Base-by-base conservation (phyloP, 495 filamentous ascomycete species). In the Letharia lupina region DNA sequence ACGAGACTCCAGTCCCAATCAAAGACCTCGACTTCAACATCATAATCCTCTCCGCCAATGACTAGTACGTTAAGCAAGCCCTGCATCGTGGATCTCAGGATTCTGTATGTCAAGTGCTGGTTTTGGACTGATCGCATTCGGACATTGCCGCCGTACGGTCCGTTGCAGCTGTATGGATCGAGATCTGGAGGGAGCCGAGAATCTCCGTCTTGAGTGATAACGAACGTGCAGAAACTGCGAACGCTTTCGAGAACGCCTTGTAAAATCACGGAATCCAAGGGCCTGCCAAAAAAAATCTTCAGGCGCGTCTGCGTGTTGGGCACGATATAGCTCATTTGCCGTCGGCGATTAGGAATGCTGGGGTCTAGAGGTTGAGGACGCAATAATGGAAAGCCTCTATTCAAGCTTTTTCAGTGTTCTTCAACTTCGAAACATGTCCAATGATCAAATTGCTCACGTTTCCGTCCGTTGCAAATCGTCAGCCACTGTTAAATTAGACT, bases 1-100 rank as follows among this genome's bases (percentile, higher is more conserved):
- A 56, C 8, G 31, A 56, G 52, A 56, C 13, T 33, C 23, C 52
- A 18, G 8, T 33, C 31, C 31, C 16, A 56, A 4, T 56, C 52
- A 56, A 56, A 56, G 28, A 56, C 31, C 52, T 56, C 31, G 52
- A 56, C 52, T 16, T 56, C 52, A 56, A 56, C 52, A 20, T 35
- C 31, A 15, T 54, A 54, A 31, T 54, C 50, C 50, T 54, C 9
- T 13, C 12, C 50, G 2, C 28, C 23, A 7, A 54, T 54, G 23
- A 54, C 50, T 16, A 61, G n/a, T 12, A 61, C 60, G 44, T 61
- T 20, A 3, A 61, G 60, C 15, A 61, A 61, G 0, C 59, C 59
- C 28, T 61, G 59, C 39, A 61, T 61, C 4, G 28, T 44, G 35
- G 39, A 28, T 31, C n/a, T 44, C 40, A 61, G 10, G 6, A 61